Evolutionary conservation across 2,329 filamentous ascomycete species (phyloP).

Genomic region (Ambrosiella xylebori): DNA sequence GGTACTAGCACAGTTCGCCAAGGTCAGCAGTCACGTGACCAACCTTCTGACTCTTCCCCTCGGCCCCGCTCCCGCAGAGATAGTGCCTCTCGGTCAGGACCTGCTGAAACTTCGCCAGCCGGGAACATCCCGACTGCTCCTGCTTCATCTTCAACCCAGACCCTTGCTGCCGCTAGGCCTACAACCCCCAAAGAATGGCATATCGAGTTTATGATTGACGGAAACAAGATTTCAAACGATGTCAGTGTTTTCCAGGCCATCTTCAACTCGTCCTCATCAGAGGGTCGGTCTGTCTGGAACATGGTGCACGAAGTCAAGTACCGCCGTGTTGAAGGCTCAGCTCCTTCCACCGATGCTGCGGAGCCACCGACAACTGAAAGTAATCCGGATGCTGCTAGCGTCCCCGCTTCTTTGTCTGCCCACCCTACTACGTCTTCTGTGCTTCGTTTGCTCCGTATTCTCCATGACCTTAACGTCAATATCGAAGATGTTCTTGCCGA

Average conservation of each 20-base stretch:
- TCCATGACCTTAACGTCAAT: slow-evolving; percentile 86
- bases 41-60: no score
- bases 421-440: slow-evolving; percentile 77
- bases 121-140: not conserved
- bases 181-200: slow-evolving; percentile 54
- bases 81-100: not conserved
- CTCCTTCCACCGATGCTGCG: slow-evolving; percentile 42
- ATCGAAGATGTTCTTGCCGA: slow-evolving; percentile 78
- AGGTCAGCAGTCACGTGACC: no score
- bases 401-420: slow-evolving; percentile 66
- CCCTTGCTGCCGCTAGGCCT: not conserved
- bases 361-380: slow-evolving; percentile 26
- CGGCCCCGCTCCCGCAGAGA: no score
- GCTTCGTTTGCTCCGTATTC: slow-evolving; percentile 67
- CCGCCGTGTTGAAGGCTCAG: slow-evolving; percentile 66
- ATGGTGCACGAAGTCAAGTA: slow-evolving; percentile 84
- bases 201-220: slow-evolving; percentile 82
- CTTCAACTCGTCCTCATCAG: slow-evolving; percentile 33
- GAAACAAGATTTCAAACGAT: slow-evolving; percentile 69
- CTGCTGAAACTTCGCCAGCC: no score
- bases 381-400: slow-evolving; percentile 25
- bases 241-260: slow-evolving; percentile 94
- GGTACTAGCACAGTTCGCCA: no score
- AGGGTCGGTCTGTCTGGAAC: slow-evolving; percentile 65
- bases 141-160: not conserved